Conservation (phyloP, 2,329 filamentous ascomycete genomes). For the Sporothrix phasma region DNA sequence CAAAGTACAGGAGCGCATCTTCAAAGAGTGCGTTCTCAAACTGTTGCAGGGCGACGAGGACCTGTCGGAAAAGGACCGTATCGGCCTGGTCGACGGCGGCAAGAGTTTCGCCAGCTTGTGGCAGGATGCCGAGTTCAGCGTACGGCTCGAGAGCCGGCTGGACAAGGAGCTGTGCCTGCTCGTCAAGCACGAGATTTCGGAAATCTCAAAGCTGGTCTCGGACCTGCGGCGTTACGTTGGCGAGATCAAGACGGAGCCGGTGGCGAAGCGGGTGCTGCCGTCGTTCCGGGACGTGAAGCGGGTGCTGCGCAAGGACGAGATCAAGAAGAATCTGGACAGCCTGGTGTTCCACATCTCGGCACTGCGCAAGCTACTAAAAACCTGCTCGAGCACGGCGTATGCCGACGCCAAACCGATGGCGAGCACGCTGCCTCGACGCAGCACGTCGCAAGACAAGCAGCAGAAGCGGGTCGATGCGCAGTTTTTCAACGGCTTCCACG, state of each 20-base stretch:
- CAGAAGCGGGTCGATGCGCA: constrained; percentile 12
- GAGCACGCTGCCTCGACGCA: background rate
- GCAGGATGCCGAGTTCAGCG: constrained; percentile 16
- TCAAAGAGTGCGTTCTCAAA: constrained; percentile 17
- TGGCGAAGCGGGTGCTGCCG: constrained; percentile 1
- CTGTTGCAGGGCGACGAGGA: constrained; percentile 17
- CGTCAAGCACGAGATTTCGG: constrained; percentile 14
- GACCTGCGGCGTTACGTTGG: constrained; percentile 8
- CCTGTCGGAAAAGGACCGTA: constrained; percentile 16
- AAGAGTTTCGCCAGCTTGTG: constrained; percentile 14
- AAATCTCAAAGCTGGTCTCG: constrained; percentile 13
- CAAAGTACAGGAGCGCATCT: constrained; percentile 17
- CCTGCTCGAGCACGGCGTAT: constrained; percentile 13
- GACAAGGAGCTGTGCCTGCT: constrained; percentile 13
- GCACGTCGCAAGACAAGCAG: constrained; percentile 4
- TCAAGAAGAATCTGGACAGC: constrained; percentile 10
- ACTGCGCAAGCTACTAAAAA: constrained; percentile 12
- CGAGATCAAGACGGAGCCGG: constrained; percentile 3
- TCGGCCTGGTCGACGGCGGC: constrained; percentile 15
- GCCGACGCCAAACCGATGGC: constrained; percentile 4
- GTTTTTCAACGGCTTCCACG: constrained; percentile 16
- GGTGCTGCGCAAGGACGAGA: constrained; percentile 14
- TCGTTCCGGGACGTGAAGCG: constrained; percentile 10
- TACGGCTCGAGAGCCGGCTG: constrained; percentile 14
- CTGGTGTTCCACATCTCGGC: constrained; percentile 12